Percentiles rank a stretch among this genome's conserved stretches.
These are phyloP conservation scores for Shiraia bambusicola DNA, from an alignment of 2,329 filamentous ascomycete genomes.

Conservation along the genomic window DNA sequence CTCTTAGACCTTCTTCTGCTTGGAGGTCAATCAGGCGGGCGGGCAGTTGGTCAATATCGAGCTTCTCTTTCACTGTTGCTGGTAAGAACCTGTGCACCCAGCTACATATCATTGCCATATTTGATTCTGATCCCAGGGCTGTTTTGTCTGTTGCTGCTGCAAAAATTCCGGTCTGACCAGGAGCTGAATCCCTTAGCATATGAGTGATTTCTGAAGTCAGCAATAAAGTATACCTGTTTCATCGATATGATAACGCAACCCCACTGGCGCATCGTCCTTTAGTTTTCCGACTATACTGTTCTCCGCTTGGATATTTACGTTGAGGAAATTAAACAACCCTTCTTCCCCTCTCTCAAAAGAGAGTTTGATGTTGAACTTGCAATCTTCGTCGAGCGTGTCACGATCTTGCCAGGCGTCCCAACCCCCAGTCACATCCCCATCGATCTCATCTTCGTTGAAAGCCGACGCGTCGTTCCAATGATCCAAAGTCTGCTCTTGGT, in stretches of 20 bases:
- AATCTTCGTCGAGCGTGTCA: slow-evolving; percentile 3
- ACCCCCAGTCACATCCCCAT: slow-evolving; percentile 5
- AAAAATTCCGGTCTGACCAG: neutral
- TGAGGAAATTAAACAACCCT: slow-evolving; percentile 7
- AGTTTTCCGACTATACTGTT: neutral
- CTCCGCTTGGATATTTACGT: slow-evolving; percentile 5
- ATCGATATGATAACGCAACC: slow-evolving; percentile 5
- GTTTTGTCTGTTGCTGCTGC: neutral
- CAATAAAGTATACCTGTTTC: neutral
- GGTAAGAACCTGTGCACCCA: neutral
- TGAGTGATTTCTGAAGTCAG: neutral
- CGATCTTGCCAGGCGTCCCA: slow-evolving; percentile 10
- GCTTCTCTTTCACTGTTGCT: neutral
- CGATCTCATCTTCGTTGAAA: slow-evolving; percentile 8
- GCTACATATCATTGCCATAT: neutral
- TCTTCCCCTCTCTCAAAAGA: slow-evolving; percentile 8
- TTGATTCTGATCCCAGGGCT: slow-evolving; percentile 1
- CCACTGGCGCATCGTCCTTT: neutral
- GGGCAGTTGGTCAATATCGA: neutral
- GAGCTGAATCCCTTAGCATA: neutral
- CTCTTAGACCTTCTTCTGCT: neutral
- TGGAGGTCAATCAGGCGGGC: slow-evolving; percentile 1
- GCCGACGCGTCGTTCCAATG: slow-evolving; percentile 3
- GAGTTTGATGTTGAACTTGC: slow-evolving; percentile 1
- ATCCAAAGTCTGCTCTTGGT: neutral